phyloP scores from a whole-genome alignment of 2,329 filamentous ascomycete species.

The Diaporthe nobilis region DNA sequence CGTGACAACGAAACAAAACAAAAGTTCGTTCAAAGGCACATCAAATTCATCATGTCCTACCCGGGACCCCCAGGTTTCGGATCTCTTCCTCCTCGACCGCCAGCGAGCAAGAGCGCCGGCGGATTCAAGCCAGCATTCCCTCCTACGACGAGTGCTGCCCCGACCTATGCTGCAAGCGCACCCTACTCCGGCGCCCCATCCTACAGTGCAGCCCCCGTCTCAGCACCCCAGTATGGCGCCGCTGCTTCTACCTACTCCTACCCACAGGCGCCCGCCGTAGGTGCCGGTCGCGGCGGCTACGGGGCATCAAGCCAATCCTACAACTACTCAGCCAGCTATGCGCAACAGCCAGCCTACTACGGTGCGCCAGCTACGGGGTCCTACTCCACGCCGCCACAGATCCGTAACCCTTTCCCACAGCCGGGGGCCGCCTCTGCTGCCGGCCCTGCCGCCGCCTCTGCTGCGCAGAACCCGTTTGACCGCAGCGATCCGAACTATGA shows the following conservation, averaged over 20 bases:
- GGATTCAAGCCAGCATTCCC: conserved; percentile 68
- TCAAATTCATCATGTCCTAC: conserved; percentile 85
- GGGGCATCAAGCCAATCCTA: conserved; percentile 46
- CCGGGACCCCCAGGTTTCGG: conserved; percentile 86
- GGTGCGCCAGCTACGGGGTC: conserved; percentile 56
- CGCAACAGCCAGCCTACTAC: conserved; percentile 58
- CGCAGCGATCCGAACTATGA: conserved; percentile 66
- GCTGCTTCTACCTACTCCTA: conserved; percentile 47
- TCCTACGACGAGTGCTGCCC: conserved; percentile 53
- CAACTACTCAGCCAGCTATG: conserved; percentile 47
- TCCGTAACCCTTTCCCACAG: conserved; percentile 84
- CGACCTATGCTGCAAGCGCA: conserved; percentile 46
- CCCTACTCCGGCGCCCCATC: conserved; percentile 54
- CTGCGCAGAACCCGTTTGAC: conserved; percentile 44
- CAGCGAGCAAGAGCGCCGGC: conserved; percentile 65
- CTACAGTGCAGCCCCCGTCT: conserved; percentile 53
- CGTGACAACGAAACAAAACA: conserved; percentile 54
- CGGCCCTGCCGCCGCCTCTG: conserved; percentile 42
- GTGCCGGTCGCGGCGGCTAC: conserved; percentile 48
- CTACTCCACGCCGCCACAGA: conserved; percentile 74
- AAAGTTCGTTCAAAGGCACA: conserved; percentile 50
- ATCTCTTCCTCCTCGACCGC: conserved; percentile 84
- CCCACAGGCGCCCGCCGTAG: conserved; percentile 53
- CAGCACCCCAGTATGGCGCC: conserved; percentile 60
- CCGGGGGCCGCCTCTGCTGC: conserved; percentile 61